These are phyloP conservation scores for Lactarius hatsudake DNA, from an alignment of 768 basidiomycete genomes.

Conservation along the genomic window DNA sequence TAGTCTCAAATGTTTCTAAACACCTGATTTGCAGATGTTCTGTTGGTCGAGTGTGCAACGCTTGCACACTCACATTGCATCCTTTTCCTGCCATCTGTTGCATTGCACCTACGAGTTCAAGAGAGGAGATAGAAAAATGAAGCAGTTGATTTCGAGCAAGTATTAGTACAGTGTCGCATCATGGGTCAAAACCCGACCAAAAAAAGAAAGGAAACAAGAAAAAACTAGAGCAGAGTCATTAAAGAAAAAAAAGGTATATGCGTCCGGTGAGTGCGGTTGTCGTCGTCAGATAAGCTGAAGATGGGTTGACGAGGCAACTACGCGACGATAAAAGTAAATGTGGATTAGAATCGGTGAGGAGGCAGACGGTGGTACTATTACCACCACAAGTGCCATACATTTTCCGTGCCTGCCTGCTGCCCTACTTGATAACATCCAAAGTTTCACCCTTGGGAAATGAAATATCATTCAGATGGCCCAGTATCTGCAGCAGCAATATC, in stretches of 20 bases:
- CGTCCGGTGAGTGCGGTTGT: conserved; percentile 13
- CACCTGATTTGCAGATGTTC: too few relatives aligned
- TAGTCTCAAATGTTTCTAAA: too few relatives aligned
- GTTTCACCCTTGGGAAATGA: conserved; percentile 91
- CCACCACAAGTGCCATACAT: conserved; percentile 73
- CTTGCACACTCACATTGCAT: background rate
- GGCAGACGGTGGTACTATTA: conserved; percentile 41
- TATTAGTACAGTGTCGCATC: conserved; percentile 13
- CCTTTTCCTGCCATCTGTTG: conserved; percentile 6
- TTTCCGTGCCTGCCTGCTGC: conserved; percentile 82
- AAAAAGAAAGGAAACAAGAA: background rate
- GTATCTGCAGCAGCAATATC: conserved; percentile 55
- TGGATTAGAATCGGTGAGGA: too few relatives aligned
- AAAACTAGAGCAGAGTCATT: background rate
- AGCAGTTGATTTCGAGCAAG: conserved; percentile 12
- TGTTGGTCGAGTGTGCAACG: too few relatives aligned
- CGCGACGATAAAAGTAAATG: too few relatives aligned
- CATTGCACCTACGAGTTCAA: conserved; percentile 1
- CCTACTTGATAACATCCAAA: conserved; percentile 88
- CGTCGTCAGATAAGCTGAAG: conserved; percentile 57
- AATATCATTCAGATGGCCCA: conserved; percentile 88
- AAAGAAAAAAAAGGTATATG: conserved; percentile 3
- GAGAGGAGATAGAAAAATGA: conserved; percentile 4
- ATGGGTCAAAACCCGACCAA: background rate
- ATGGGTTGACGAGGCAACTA: conserved; percentile 31